Evolutionary conservation across 768 basidiomycete species (phyloP).

Genomic region (Suillus ampliporus): DNA sequence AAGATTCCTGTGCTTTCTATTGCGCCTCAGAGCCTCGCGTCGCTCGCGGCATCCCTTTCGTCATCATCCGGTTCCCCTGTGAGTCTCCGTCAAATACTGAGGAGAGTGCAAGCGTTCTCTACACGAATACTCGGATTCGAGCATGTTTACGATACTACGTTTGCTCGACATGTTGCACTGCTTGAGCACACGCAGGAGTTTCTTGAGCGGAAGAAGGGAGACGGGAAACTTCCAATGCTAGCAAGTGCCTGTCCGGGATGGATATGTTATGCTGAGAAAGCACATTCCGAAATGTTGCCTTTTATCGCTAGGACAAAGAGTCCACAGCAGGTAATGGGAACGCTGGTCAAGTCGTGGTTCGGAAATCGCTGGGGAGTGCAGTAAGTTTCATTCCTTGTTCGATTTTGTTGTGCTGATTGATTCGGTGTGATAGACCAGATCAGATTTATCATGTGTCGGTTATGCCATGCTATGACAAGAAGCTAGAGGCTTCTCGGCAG

Average conservation of each 20-base stretch:
- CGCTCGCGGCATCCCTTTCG: constrained; percentile 68
- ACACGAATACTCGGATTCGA: constrained; percentile 70
- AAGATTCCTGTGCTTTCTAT: constrained; percentile 82
- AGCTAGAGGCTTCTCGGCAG: constrained; percentile 93
- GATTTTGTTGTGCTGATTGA: constrained; percentile 11
- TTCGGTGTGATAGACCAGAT: constrained; percentile 60
- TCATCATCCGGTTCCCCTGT: constrained; percentile 49
- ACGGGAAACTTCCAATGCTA: constrained; percentile 78
- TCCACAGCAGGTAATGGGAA: constrained; percentile 94
- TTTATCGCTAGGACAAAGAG: constrained; percentile 90
- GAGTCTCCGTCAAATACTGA: constrained; percentile 65
- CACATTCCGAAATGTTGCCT: constrained; percentile 91
- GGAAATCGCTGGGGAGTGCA: constrained; percentile 64
- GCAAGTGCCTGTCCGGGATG: constrained; percentile 98
- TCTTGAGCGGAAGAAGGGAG: constrained; percentile 61
- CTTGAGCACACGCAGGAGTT: constrained; percentile 85
- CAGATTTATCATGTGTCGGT: constrained; percentile 95
- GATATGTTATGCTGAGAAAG: constrained; percentile 99
- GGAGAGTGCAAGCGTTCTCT: constrained; percentile 75
- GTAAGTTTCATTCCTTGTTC: constrained; percentile 51
- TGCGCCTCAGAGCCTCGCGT: constrained; percentile 86
- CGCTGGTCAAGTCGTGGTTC: constrained; percentile 90
- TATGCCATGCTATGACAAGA: constrained; percentile 99
- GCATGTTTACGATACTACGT: constrained; percentile 94
- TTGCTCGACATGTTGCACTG: constrained; percentile 86